Conservation (phyloP, 306 rosid species). For the Oxytropis ochrocephala region DNA sequence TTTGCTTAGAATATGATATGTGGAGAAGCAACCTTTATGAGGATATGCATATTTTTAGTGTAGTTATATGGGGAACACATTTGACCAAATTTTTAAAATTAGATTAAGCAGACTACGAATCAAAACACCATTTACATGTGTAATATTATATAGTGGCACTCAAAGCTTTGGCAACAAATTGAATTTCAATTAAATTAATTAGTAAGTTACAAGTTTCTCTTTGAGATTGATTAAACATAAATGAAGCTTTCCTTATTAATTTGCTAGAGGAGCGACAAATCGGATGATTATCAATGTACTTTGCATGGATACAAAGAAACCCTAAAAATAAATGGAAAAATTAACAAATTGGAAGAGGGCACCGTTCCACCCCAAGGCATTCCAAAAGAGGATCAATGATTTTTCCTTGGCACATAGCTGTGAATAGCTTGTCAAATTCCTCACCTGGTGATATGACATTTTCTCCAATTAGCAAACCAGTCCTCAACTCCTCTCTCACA, state of each 20-base stretch:
- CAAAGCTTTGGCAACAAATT: neutral
- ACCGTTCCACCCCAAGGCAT: constrained; percentile 77
- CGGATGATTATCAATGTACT: neutral
- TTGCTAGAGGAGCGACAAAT: neutral
- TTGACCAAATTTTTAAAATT: no score
- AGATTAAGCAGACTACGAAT: no score
- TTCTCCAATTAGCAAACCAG: constrained; percentile 58
- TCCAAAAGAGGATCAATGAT: constrained; percentile 72
- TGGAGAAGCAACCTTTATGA: no score
- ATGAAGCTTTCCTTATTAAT: neutral
- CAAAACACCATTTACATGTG: neutral
- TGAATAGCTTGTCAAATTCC: constrained; percentile 64
- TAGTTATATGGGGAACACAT: no score
- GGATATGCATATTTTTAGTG: no score
- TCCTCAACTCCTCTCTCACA: constrained; percentile 62
- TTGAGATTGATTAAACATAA: neutral
- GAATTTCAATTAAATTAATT: neutral
- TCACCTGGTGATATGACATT: constrained; percentile 67
- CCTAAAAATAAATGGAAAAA: neutral
- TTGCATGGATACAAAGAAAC: neutral
- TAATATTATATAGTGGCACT: neutral
- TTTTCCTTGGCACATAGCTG: constrained; percentile 63
- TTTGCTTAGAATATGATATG: no score
- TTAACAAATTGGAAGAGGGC: constrained; percentile 68
- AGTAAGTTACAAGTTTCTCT: constrained; percentile 1